A percentile compares a stretch with the other conserved stretches of the same genome.
These are phyloP conservation scores for Fremontodendron californicum DNA, from an alignment of 345 rosid genomes.

Conservation along the genomic window DNA sequence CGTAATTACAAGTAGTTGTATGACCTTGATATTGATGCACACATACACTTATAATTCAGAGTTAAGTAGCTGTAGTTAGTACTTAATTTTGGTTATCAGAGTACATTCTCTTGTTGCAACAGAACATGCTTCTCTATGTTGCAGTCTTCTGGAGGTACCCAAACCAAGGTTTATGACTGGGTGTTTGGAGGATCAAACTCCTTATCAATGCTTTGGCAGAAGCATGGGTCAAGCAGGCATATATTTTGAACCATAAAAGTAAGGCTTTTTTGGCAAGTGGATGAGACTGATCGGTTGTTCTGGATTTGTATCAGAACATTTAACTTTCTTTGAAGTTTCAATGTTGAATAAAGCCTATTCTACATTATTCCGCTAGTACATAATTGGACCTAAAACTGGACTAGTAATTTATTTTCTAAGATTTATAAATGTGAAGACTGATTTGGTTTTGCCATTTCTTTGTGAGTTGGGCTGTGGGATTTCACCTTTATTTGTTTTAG, in stretches of 20 bases:
- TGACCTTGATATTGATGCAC: not conserved
- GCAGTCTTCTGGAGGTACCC: not conserved
- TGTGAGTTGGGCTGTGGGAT: not conserved
- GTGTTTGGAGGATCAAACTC: conserved; percentile 5
- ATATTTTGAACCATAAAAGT: conserved; percentile 3
- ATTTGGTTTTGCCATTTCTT: not conserved
- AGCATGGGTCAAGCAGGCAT: conserved; percentile 3
- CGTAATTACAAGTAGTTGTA: not conserved
- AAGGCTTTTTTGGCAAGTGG: not conserved
- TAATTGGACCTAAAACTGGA: not conserved
- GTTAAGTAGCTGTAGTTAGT: not conserved
- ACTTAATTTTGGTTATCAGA: conserved; percentile 1
- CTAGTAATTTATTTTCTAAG: not conserved
- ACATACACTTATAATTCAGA: not conserved
- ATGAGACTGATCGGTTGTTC: not conserved
- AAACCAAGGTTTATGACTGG: conserved; percentile 6
- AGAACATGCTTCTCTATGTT: conserved; percentile 4
- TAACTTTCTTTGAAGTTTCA: not conserved
- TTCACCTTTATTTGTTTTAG: not conserved
- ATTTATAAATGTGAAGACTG: not conserved
- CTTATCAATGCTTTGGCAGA: conserved; percentile 1
- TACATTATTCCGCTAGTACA: not conserved
- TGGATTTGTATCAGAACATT: not conserved
- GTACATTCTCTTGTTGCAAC: conserved; percentile 10
- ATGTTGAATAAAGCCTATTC: not conserved